phyloP scores from a whole-genome alignment of 129 eudicot species.

The Dittrichia graveolens region DNA sequence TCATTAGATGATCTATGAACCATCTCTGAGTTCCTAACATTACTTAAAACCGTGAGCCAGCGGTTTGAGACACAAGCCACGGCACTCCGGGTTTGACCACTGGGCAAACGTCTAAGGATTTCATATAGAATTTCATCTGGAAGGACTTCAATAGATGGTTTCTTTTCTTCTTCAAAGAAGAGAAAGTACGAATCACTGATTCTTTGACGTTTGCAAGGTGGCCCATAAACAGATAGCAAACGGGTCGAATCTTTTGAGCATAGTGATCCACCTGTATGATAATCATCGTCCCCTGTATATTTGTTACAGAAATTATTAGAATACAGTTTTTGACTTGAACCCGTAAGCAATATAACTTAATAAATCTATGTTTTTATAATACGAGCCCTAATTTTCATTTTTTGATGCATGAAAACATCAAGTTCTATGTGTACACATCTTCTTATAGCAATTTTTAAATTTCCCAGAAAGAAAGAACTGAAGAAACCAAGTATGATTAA shows the following conservation, averaged over 20 bases:
- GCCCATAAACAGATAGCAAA: slow-evolving; percentile 54
- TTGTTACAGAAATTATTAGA: slow-evolving; percentile 32
- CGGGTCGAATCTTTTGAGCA: slow-evolving; percentile 62
- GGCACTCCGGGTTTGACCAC: slow-evolving; percentile 69
- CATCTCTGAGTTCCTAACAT: slow-evolving; percentile 54
- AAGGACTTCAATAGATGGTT: slow-evolving; percentile 68
- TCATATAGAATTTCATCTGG: slow-evolving; percentile 95
- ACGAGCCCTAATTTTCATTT: not conserved
- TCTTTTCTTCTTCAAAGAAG: slow-evolving; percentile 48
- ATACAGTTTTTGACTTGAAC: not conserved
- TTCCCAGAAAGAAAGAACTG: not conserved
- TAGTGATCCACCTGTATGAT: slow-evolving; percentile 48
- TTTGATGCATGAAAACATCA: slow-evolving; percentile 16
- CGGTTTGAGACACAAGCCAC: slow-evolving; percentile 89
- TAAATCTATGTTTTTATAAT: not conserved
- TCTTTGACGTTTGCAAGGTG: slow-evolving; percentile 69
- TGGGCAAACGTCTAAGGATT: slow-evolving; percentile 73
- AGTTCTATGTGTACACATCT: not conserved
- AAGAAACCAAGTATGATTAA: slow-evolving; percentile 7
- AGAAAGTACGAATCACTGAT: slow-evolving; percentile 55
- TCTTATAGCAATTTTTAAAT: not conserved
- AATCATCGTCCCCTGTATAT: slow-evolving; percentile 74
- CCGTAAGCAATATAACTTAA: not conserved
- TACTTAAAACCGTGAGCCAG: slow-evolving; percentile 70
- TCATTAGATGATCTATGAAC: slow-evolving; percentile 29